Percentiles rank a stretch among this genome's conserved stretches.
Evolutionary conservation across 768 basidiomycete genomes (phyloP).

Genomic region (Termitomyces eurrhizus): DNA sequence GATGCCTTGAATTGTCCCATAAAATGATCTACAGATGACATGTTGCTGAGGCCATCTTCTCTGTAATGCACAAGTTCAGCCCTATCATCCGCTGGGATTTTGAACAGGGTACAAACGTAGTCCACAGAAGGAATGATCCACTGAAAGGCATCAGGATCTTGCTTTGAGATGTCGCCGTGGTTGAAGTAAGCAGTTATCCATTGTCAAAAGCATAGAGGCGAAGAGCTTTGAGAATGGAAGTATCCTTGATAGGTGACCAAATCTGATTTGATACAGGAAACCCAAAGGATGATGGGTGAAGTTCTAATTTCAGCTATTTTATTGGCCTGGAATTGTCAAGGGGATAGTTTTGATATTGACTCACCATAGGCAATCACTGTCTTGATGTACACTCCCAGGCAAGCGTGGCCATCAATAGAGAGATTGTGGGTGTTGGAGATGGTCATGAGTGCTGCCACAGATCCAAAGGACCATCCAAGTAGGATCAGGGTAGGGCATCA

Average conservation of each 20-base stretch:
- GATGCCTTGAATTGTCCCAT: too few species aligned
- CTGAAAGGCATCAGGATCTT: slow-evolving; percentile 19
- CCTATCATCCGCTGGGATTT: slow-evolving; percentile 14
- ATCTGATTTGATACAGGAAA: slow-evolving; percentile 15
- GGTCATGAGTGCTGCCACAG: slow-evolving; percentile 18
- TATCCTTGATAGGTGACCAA: slow-evolving; percentile 23
- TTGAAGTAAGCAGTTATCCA: slow-evolving; percentile 30
- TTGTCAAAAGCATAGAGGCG: slow-evolving; percentile 20
- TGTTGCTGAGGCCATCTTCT: slow-evolving; percentile 6
- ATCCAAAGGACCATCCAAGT: slow-evolving; percentile 34
- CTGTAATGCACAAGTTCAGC: slow-evolving; percentile 11
- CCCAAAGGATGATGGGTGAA: slow-evolving; percentile 23
- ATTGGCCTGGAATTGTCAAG: not conserved
- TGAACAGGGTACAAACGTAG: slow-evolving; percentile 22
- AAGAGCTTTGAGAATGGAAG: slow-evolving; percentile 18
- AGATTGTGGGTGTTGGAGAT: slow-evolving; percentile 19
- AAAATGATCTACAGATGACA: too few species aligned
- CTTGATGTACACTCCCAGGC: slow-evolving; percentile 20
- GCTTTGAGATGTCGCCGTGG: slow-evolving; percentile 23
- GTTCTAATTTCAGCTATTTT: slow-evolving; percentile 14
- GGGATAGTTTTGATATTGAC: not conserved
- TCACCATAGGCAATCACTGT: slow-evolving; percentile 25
- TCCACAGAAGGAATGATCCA: slow-evolving; percentile 19
- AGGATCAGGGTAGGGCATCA: slow-evolving; percentile 15
- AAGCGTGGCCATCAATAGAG: slow-evolving; percentile 11